phyloP scores from a whole-genome alignment of 192 early-diverging fungal species.

The Entrophospora sp. region DNA sequence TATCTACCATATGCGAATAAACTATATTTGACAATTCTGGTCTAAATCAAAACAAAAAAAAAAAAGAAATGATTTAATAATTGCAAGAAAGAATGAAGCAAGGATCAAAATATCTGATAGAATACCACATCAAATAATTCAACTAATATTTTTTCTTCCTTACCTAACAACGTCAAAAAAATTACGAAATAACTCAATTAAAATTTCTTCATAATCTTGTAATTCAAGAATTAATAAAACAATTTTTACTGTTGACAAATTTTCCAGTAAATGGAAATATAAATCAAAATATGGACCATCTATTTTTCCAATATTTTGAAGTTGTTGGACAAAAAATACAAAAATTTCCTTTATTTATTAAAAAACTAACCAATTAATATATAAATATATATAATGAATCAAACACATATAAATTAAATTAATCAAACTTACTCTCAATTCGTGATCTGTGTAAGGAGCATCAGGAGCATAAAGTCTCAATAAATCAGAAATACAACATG shows the following conservation, averaged over 20 bases:
- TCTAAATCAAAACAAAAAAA: slow-evolving; percentile 23
- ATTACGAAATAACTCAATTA: slow-evolving; percentile 59
- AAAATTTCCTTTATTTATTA: slow-evolving; percentile 54
- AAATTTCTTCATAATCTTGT: slow-evolving; percentile 63
- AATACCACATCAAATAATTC: no score
- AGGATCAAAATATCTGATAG: no score
- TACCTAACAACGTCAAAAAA: slow-evolving; percentile 66
- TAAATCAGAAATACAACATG: slow-evolving; percentile 86
- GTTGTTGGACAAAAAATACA: slow-evolving; percentile 67
- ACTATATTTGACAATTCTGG: slow-evolving; percentile 66
- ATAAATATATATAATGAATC: not conserved
- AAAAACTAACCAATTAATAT: not conserved
- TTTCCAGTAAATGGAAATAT: slow-evolving; percentile 79
- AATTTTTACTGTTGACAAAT: slow-evolving; percentile 72
- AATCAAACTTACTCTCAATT: slow-evolving; percentile 50
- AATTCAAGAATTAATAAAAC: slow-evolving; percentile 73
- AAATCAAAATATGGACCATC: slow-evolving; percentile 56
- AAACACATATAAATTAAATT: not conserved
- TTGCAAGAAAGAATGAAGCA: no score
- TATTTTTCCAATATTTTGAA: slow-evolving; percentile 51
- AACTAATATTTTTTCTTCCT: no score
- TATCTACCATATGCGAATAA: slow-evolving; percentile 66
- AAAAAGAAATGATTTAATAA: not conserved
- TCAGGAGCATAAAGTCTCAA: slow-evolving; percentile 91
- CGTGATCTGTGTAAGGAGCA: slow-evolving; percentile 70